Evolutionary conservation across 177 flowering plant genomes (phyloP), one percentile per base, ranked within the genome.

Genomic region (Vitis hybrid): DNA sequence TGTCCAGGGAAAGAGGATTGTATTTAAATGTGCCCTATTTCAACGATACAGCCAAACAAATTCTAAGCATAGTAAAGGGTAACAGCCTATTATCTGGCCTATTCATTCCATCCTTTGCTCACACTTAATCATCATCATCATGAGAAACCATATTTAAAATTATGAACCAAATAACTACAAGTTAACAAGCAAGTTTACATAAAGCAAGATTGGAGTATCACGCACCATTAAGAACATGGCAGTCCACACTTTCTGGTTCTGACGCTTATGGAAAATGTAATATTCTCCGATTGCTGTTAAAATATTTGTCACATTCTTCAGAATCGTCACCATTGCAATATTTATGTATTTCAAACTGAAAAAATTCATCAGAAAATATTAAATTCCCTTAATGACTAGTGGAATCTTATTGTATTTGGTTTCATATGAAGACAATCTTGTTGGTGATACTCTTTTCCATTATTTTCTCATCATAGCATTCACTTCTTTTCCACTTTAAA

Each of bases 271-370:
- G 79, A 92, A 90, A 47, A 92, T 72, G 75, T 89, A 90, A 11
- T 79, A 38, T 76, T 92, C 95, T 64, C 95, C 95, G 65, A 88
- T 24, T 67, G 97, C 95, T 22, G 94, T 88, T 62, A 92, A 56
- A 67, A 92, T 88, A 78, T 92, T 90, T 56, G 95, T 90, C 83
- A 89, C 62, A 65, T 92, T 92, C 91, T 92, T 92, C 82, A 92
- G 81, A 74, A 92, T 87, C 54, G 95, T 90, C 80, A 92, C 97
- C 97, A 92, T 90, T 66, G 95, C 95, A 76, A 92, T 76, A 74
- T 92, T 90, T 62, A 89, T 84, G 84, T 85, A 77, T 74, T 84
- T 90, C 90, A 92, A 84, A 79, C 95, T 90, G 95, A 66, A 77
- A 68, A 72, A n/a, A 12, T 19, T 47, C n/a, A 53, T 57, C 58